Percentiles rank a stretch among this genome's conserved stretches.
These are phyloP conservation scores for Tarenaya hassleriana DNA, from an alignment of 345 rosid genomes.

Conservation along the genomic window DNA sequence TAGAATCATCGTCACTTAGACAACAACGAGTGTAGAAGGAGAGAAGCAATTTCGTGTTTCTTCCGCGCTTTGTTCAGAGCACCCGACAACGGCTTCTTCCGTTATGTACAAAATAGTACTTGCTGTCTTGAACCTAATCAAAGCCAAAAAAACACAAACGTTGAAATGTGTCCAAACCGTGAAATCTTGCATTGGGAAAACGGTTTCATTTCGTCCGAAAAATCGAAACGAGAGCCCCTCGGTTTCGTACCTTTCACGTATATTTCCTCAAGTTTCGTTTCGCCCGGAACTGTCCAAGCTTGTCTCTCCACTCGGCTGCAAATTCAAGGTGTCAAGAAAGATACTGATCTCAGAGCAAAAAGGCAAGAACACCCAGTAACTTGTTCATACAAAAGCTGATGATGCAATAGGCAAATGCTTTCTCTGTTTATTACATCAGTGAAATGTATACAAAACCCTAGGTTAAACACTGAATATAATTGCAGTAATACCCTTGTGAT, in stretches of 20 bases:
- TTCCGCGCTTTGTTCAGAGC: slow-evolving; percentile 13
- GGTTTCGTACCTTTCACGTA: slow-evolving; percentile 41
- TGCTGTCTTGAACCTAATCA: too few species aligned
- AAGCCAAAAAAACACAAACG: too few species aligned
- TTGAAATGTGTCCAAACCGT: not conserved
- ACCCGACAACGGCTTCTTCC: slow-evolving; percentile 18
- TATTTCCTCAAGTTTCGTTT: slow-evolving; percentile 68
- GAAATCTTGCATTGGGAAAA: not conserved
- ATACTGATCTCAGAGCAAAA: not conserved
- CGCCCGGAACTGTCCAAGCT: slow-evolving; percentile 79
- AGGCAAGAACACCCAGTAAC: not conserved
- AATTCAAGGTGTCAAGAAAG: not conserved
- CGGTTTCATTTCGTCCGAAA: not conserved
- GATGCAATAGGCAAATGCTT: too few species aligned
- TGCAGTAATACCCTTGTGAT: too few species aligned
- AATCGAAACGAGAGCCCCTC: not conserved
- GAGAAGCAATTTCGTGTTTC: too few species aligned
- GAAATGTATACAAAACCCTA: too few species aligned
- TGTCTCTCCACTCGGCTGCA: slow-evolving; percentile 94
- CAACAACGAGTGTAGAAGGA: too few species aligned
- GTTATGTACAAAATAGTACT: slow-evolving; percentile 15
- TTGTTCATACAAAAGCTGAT: slow-evolving; percentile 8
- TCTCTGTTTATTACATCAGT: not conserved
- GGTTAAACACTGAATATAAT: too few species aligned
- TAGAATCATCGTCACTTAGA: too few species aligned